Conservation (phyloP, 2,329 filamentous ascomycete genomes). For the Sporothrix globosa region DNA sequence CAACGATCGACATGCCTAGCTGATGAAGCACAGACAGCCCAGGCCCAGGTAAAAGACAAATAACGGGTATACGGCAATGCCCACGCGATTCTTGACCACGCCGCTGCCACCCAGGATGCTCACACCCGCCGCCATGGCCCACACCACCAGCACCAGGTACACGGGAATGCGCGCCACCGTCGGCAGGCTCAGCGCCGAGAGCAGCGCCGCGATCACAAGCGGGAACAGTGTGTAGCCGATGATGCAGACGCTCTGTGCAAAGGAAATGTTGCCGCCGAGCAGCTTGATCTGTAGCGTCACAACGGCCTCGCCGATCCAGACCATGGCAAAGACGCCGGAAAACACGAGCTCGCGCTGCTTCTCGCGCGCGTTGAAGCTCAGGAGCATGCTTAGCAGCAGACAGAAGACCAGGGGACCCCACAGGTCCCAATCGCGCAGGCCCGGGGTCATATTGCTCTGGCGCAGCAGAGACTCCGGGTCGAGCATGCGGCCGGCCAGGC, state of each 20-base stretch:
- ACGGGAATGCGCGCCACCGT: conserved; percentile 85
- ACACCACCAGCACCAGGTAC: conserved; percentile 83
- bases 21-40: conserved; percentile 96
- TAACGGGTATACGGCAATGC: conserved; percentile 89
- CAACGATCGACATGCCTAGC: conserved; percentile 50
- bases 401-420: conserved; percentile 98
- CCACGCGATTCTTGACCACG: conserved; percentile 91
- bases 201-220: conserved; percentile 85
- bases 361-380: conserved; percentile 77
- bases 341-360: conserved; percentile 89
- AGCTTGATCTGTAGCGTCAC: conserved; percentile 98
- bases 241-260: conserved; percentile 96
- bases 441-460: conserved; percentile 79
- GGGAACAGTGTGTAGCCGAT: conserved; percentile 99
- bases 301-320: conserved; percentile 95
- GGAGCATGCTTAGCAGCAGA: conserved; percentile 70
- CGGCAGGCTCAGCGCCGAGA: conserved; percentile 80
- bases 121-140: conserved; percentile 93
- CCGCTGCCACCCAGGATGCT: conserved; percentile 95
- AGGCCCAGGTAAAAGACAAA: conserved; percentile 94
- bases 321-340: conserved; percentile 92
- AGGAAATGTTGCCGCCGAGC: conserved; percentile 94
- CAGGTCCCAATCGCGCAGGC: conserved; percentile 93
- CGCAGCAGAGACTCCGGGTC: conserved; percentile 63
- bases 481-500: conserved; percentile 64